Conservation (phyloP, 495 filamentous ascomycete species). For the Pyrenula massariospora region DNA sequence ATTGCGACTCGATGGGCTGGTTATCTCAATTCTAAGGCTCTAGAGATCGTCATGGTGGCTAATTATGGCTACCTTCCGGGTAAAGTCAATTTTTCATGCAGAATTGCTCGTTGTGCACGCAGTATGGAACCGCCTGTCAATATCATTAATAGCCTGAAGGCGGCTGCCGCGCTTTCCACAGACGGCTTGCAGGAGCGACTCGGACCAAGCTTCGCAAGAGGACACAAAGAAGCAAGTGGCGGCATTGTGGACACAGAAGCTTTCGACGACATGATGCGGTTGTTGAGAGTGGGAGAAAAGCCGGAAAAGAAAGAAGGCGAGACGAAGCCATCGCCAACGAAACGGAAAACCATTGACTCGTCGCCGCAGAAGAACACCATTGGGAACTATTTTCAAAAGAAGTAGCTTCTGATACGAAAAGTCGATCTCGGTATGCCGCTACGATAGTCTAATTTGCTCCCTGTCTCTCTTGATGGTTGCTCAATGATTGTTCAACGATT, state of each 20-base stretch:
- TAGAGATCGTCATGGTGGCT: conserved; percentile 45
- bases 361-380: conserved; percentile 33
- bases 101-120: conserved; percentile 34
- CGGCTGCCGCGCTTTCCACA: conserved; percentile 26
- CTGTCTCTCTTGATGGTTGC: too few relatives aligned
- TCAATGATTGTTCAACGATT: too few relatives aligned
- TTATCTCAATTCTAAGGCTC: conserved; percentile 31
- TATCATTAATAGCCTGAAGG: conserved; percentile 38
- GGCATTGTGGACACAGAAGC: conserved; percentile 38
- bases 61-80: conserved; percentile 46
- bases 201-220: conserved; percentile 40
- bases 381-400: conserved; percentile 31
- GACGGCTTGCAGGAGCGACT: conserved; percentile 31
- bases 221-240: conserved; percentile 47
- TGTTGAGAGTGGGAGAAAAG: conserved; percentile 41
- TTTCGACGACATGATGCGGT: conserved; percentile 44
- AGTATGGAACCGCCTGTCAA: conserved; percentile 34
- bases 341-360: conserved; percentile 13
- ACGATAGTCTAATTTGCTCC: too few relatives aligned
- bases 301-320: conserved; percentile 6
- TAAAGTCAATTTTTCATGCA: conserved; percentile 47
- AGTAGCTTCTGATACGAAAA: conserved; percentile 3
- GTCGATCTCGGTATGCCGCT: conserved; percentile 14
- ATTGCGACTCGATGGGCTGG: conserved; percentile 50
- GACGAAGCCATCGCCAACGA: conserved; percentile 15